Evolutionary conservation across 2,329 filamentous ascomycete species (phyloP).

Genomic region (Paraphaeosphaeria sporulosa): DNA sequence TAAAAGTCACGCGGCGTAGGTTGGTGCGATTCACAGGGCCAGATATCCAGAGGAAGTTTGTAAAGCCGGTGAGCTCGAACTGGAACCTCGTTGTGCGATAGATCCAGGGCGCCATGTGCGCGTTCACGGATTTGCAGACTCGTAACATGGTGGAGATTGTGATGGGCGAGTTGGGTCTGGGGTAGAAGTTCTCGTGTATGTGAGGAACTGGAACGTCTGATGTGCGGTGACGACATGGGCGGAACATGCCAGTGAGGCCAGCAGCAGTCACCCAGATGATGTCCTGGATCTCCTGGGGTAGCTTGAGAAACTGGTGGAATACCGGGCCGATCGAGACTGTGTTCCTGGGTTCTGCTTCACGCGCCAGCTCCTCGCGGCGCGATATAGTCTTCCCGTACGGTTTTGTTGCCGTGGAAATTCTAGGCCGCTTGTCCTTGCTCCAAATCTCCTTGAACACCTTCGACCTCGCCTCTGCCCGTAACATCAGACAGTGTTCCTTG

Average conservation of each 20-base stretch:
- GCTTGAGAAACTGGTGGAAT: constrained; percentile 34
- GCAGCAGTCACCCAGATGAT: constrained; percentile 34
- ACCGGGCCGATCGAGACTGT: constrained; percentile 35
- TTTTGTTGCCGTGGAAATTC: neutral
- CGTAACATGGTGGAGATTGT: constrained; percentile 28
- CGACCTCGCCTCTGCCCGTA: constrained; percentile 12
- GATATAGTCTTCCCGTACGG: neutral
- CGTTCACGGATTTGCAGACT: constrained; percentile 29
- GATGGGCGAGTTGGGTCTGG: constrained; percentile 18
- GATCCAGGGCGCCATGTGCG: constrained; percentile 30
- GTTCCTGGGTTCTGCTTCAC: constrained; percentile 20
- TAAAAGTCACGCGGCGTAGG: constrained; percentile 32
- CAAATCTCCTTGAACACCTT: neutral
- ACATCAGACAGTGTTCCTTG: constrained; percentile 32
- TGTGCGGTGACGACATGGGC: constrained; percentile 18
- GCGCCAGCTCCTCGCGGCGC: constrained; percentile 6
- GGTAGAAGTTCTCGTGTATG: constrained; percentile 7
- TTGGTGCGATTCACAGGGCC: constrained; percentile 32
- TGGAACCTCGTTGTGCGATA: constrained; percentile 38
- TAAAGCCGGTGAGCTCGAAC: constrained; percentile 27
- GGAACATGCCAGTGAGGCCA: constrained; percentile 22
- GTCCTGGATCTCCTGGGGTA: constrained; percentile 42
- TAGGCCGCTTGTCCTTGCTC: neutral
- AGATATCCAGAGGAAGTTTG: constrained; percentile 25
- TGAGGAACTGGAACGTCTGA: constrained; percentile 2